Conservation (phyloP, 805 yeast genomes). For the Saturnispora dispora region DNA sequence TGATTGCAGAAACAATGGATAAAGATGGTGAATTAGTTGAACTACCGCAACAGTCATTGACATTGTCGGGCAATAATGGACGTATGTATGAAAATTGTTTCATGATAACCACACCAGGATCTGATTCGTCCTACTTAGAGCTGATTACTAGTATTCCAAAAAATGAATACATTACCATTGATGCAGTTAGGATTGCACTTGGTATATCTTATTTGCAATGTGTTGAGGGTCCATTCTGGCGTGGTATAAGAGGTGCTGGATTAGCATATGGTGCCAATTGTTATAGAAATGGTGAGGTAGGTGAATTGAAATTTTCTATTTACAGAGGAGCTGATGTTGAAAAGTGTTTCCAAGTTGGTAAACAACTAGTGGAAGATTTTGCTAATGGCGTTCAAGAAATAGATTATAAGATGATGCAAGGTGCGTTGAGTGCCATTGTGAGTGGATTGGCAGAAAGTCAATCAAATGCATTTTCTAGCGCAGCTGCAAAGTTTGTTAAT, state of each 20-base stretch:
- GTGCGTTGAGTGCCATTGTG: constrained; percentile 70
- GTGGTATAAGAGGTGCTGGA: constrained; percentile 91
- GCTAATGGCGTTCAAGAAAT: constrained; percentile 46
- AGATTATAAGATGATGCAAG: constrained; percentile 53
- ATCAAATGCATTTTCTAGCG: constrained; percentile 56
- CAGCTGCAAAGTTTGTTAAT: constrained; percentile 57
- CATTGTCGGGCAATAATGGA: constrained; percentile 48
- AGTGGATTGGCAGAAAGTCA: constrained; percentile 61
- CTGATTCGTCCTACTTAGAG: constrained; percentile 68
- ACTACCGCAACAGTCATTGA: constrained; percentile 46
- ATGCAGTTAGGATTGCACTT: constrained; percentile 59
- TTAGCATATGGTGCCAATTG: constrained; percentile 82
- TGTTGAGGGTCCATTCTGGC: constrained; percentile 96
- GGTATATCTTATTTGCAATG: constrained; percentile 72
- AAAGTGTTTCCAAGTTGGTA: constrained; percentile 51
- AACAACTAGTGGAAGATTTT: constrained; percentile 51
- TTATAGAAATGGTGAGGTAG: constrained; percentile 50
- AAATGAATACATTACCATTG: constrained; percentile 40
- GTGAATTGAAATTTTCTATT: constrained; percentile 55
- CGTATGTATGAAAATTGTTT: constrained; percentile 45
- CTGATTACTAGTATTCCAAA: constrained; percentile 53
- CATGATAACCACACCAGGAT: constrained; percentile 68
- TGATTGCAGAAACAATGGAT: constrained; percentile 18
- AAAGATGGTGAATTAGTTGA: constrained; percentile 10
- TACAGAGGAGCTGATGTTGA: constrained; percentile 80